Evolutionary conservation across 1,139 yeast species (phyloP).

Genomic region (Eremothecium coryli): DNA sequence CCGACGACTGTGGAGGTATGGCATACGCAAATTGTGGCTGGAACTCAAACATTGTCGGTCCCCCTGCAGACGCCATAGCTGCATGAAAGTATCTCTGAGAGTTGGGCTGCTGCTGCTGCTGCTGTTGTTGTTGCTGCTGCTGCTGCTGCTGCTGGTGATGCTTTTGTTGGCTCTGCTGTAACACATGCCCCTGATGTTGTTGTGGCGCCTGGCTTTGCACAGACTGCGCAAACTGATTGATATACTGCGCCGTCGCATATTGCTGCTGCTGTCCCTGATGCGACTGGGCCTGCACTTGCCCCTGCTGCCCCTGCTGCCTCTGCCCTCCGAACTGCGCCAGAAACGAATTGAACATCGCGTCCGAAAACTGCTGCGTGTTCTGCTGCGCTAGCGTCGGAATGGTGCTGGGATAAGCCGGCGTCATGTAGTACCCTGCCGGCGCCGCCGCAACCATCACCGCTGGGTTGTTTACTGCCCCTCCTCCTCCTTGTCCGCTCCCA

Average conservation of each 20-base stretch:
- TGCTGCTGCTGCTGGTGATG: slow-evolving; percentile 8
- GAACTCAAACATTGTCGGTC: slow-evolving; percentile 18
- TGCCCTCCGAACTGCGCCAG: slow-evolving; percentile 13
- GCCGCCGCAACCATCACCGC: slow-evolving; percentile 2
- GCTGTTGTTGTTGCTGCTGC: slow-evolving; percentile 7
- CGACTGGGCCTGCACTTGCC: slow-evolving; percentile 8
- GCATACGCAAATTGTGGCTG: slow-evolving; percentile 9
- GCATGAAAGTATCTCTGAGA: slow-evolving; percentile 23
- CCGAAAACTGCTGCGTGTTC: slow-evolving; percentile 11
- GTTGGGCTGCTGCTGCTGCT: slow-evolving; percentile 7
- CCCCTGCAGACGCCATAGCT: slow-evolving; percentile 12
- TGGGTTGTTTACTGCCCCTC: background rate
- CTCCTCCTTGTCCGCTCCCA: background rate
- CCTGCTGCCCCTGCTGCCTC: slow-evolving; percentile 8
- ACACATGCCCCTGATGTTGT: slow-evolving; percentile 9
- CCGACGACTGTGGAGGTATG: slow-evolving; percentile 9
- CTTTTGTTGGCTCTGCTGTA: slow-evolving; percentile 8
- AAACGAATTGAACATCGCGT: slow-evolving; percentile 14
- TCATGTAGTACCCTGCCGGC: slow-evolving; percentile 4
- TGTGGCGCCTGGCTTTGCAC: slow-evolving; percentile 9
- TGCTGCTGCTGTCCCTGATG: slow-evolving; percentile 7
- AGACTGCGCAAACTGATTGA: slow-evolving; percentile 4
- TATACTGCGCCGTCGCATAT: slow-evolving; percentile 9
- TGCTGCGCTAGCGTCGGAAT: slow-evolving; percentile 8
- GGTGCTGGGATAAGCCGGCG: slow-evolving; percentile 5